Evolutionary conservation across 257 asterid species (phyloP), one percentile per base, ranked within the genome.

Genomic region (Avicennia marina): DNA sequence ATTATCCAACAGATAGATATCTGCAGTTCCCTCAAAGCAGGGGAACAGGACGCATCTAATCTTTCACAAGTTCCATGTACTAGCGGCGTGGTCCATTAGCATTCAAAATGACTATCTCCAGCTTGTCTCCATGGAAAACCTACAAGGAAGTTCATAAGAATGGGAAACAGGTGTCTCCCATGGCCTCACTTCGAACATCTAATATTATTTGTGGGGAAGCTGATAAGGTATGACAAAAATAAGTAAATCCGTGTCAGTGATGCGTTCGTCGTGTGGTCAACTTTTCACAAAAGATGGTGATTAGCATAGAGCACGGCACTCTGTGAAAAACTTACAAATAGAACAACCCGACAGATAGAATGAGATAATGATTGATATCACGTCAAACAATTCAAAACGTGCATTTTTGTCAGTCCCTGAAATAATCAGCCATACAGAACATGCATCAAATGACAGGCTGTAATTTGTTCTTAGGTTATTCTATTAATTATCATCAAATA

Each of bases 61-160:
- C 89, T 71, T 73, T 79, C 74, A 89, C 78, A 49, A 84, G 95
- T 7, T 78, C 89, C 84, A 82, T 68, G 69, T 65, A 77, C 50
- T 87, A 95, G 15, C 82, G 83, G 3, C 82, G 80, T 24, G 72
- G 44, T 31, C 95, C 95, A 59, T 73, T 42, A 11, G 82, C 81
- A 63, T 87, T 87, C 71, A 87, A 8, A 44, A 84, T 50, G 11
- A 70, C 70, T 3, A 87, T 80, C 73, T 87, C 95, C 74, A 87
- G 75, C 77, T 67, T 84, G 82, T 87, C 96, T 39, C 96, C 96
- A 91, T 84, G 77, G 58, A 61, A 31, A 40, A 55, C 43, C 60
- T 7, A 46, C 25, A 54, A 29, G 49, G 65, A 46, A 60, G 6
- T 40, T 51, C 43, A 52, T 52, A 25, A 50, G 67, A 47, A 62